A percentile compares a stretch with the other conserved stretches of the same genome.
phyloP scores from a whole-genome alignment of 2,329 filamentous ascomycete genomes.

The Calonectria pseudoturangicola region DNA sequence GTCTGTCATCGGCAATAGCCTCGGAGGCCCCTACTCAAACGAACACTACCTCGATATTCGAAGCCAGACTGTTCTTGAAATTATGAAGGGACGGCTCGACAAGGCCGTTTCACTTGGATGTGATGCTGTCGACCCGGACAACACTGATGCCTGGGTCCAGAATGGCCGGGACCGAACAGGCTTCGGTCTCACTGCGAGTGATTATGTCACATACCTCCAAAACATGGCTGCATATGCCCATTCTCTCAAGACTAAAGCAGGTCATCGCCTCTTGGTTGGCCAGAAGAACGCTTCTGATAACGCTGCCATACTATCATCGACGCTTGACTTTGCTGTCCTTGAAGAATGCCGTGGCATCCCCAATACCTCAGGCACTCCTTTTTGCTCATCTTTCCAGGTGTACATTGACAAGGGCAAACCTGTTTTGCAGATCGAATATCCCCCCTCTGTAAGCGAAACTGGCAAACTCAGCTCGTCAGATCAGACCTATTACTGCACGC shows the following conservation, averaged over 20 bases:
- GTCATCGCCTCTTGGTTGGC: constrained; percentile 55
- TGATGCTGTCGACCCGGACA: constrained; percentile 60
- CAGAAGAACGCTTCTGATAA: constrained; percentile 59
- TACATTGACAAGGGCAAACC: constrained; percentile 57
- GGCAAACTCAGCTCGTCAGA: constrained; percentile 53
- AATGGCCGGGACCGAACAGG: constrained; percentile 54
- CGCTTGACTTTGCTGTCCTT: constrained; percentile 61
- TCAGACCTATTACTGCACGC: constrained; percentile 52
- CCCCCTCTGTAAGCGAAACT: constrained; percentile 51
- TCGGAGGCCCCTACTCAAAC: constrained; percentile 52
- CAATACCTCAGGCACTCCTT: constrained; percentile 46
- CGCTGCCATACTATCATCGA: constrained; percentile 49
- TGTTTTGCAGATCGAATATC: constrained; percentile 61
- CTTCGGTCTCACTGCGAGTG: constrained; percentile 54
- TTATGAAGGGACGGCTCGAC: constrained; percentile 58
- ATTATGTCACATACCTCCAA: constrained; percentile 57
- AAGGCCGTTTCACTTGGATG: constrained; percentile 55
- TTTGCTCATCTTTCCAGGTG: constrained; percentile 56
- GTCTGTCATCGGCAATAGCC: constrained; percentile 50
- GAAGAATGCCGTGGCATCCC: constrained; percentile 59
- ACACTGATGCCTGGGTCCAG: constrained; percentile 58
- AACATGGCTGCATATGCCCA: constrained; percentile 56
- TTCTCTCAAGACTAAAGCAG: constrained; percentile 51
- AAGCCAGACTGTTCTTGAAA: constrained; percentile 49
- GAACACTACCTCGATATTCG: constrained; percentile 58